Conservation (phyloP, 495 filamentous ascomycete species). For the Penicillium goetzii region DNA sequence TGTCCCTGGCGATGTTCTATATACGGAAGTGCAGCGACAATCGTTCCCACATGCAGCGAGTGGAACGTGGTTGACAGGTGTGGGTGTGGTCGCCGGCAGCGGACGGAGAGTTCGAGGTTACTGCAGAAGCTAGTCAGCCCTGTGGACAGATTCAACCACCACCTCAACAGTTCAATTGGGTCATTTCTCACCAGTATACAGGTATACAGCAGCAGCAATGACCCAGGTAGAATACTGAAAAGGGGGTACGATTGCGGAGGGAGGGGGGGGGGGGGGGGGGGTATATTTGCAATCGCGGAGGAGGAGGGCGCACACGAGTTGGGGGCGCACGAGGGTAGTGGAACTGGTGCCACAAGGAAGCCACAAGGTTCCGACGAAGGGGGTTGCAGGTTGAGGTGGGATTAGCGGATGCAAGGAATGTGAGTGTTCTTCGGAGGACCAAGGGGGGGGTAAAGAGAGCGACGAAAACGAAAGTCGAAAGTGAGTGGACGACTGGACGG, state of each 20-base stretch:
- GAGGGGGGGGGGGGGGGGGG: background rate
- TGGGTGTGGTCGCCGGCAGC: conserved; percentile 17
- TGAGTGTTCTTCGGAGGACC: conserved; percentile 10
- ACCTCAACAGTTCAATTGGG: background rate
- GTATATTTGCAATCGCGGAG: conserved; percentile 9
- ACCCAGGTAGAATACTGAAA: background rate
- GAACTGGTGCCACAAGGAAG: conserved; percentile 18
- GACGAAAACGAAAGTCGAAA: background rate
- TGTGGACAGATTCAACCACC: background rate
- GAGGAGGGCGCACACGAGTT: background rate
- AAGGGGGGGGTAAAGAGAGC: conserved; percentile 15
- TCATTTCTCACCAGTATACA: conserved; percentile 11
- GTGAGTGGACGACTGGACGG: no score
- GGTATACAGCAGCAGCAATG: conserved; percentile 3
- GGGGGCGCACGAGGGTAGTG: conserved; percentile 12
- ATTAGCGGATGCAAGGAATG: conserved; percentile 27
- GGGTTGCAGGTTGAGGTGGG: conserved; percentile 6
- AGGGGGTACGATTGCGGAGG: background rate
- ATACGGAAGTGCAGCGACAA: conserved; percentile 14
- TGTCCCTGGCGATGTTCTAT: conserved; percentile 1
- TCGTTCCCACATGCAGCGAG: conserved; percentile 21
- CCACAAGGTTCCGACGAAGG: background rate
- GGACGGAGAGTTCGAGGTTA: conserved; percentile 7
- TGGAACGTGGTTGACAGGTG: conserved; percentile 10
- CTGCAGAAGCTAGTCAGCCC: background rate